Percentiles rank a stretch among this genome's conserved stretches.
phyloP scores from a whole-genome alignment of 768 basidiomycete genomes.

The Amanita pallidorosea region DNA sequence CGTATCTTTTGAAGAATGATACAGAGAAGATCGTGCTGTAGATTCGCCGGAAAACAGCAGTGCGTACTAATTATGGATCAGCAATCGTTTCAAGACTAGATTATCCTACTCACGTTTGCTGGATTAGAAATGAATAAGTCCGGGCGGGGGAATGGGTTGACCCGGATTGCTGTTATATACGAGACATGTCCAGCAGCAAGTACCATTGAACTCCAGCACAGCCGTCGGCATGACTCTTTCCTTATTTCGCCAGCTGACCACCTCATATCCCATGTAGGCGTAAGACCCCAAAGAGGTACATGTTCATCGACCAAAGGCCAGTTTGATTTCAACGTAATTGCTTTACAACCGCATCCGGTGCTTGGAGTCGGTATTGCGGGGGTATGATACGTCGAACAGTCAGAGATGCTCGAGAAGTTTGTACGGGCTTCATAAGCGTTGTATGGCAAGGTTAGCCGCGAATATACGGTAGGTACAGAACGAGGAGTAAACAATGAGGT shows the following conservation, averaged over 20 bases:
- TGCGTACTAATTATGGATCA: constrained; percentile 36
- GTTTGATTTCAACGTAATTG: constrained; percentile 37
- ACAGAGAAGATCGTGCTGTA: constrained; percentile 21
- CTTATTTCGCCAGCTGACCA: constrained; percentile 46
- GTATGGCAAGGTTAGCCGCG: constrained; percentile 14
- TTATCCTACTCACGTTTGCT: constrained; percentile 41
- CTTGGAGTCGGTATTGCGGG: constrained; percentile 9
- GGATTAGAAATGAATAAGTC: constrained; percentile 54
- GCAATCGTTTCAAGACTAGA: background rate
- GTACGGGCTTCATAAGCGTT: constrained; percentile 10
- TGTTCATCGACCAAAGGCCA: constrained; percentile 42
- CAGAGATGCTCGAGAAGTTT: background rate
- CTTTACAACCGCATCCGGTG: constrained; percentile 33
- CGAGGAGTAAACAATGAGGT: constrained; percentile 37
- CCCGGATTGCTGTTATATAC: constrained; percentile 37
- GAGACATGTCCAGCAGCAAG: constrained; percentile 55
- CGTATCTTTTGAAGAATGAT: constrained; percentile 42
- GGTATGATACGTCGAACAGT: constrained; percentile 3
- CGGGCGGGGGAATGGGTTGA: constrained; percentile 15
- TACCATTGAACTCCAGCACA: constrained; percentile 64
- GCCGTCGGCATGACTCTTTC: constrained; percentile 60
- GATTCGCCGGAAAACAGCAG: constrained; percentile 73
- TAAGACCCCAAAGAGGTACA: constrained; percentile 24
- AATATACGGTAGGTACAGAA: constrained; percentile 24
- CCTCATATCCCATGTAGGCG: background rate